Evolutionary conservation across 2,329 filamentous ascomycete species (phyloP).

Genomic region (Alternaria sp.): DNA sequence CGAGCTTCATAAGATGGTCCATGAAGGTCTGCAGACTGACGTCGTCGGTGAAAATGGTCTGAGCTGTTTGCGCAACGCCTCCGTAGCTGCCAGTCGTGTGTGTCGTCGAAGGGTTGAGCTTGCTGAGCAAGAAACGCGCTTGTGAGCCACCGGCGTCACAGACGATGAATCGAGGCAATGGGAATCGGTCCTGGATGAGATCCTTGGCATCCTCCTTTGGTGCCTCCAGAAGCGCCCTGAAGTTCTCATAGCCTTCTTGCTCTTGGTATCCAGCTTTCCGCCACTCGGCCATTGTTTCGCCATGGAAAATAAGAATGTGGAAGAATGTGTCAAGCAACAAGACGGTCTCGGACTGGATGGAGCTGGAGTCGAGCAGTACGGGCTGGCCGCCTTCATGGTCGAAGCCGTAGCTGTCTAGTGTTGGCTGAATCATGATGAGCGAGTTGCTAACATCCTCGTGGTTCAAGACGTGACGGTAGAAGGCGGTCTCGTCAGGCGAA

Average conservation of each 20-base stretch:
- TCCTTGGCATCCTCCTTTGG: slow-evolving; percentile 99
- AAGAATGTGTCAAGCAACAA: slow-evolving; percentile 98
- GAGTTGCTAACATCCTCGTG: slow-evolving; percentile 98
- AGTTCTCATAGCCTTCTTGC: slow-evolving; percentile 98
- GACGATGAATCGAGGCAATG: slow-evolving; percentile 97
- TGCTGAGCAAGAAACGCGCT: slow-evolving; percentile 93
- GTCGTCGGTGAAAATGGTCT: slow-evolving; percentile 99
- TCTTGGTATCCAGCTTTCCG: slow-evolving; percentile 97
- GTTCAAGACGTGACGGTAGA: slow-evolving; percentile 95
- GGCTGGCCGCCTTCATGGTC: slow-evolving; percentile 92
- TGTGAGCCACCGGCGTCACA: slow-evolving; percentile 98
- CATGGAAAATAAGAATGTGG: slow-evolving; percentile 99
- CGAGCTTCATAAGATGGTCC: slow-evolving; percentile 96
- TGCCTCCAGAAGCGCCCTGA: slow-evolving; percentile 83
- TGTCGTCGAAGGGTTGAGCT: slow-evolving; percentile 96
- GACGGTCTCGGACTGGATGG: slow-evolving; percentile 92
- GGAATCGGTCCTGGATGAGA: slow-evolving; percentile 95
- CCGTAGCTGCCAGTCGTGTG: slow-evolving; percentile 94
- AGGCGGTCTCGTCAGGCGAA: slow-evolving; percentile 98
- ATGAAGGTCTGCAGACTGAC: slow-evolving; percentile 98
- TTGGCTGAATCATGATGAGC: slow-evolving; percentile 98
- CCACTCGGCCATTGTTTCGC: slow-evolving; percentile 98
- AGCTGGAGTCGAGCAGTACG: slow-evolving; percentile 94
- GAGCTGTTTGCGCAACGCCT: slow-evolving; percentile 85
- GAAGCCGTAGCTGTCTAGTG: slow-evolving; percentile 95